Conservation (phyloP, 1,139 yeast species). For the Pichia sp. region DNA sequence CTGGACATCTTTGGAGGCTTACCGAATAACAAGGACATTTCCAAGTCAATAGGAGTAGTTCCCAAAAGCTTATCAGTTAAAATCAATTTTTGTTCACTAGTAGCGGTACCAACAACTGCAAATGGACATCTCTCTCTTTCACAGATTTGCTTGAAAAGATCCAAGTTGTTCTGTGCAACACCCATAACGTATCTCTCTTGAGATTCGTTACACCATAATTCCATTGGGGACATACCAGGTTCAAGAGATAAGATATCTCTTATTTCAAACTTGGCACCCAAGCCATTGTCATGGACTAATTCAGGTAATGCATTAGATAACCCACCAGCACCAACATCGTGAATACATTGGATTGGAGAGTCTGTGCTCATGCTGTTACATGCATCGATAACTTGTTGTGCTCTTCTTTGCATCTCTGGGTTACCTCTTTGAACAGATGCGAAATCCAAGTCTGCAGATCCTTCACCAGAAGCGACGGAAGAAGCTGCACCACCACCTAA, state of each 20-base stretch:
- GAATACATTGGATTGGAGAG: conserved; percentile 92
- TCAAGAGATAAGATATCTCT: conserved; percentile 88
- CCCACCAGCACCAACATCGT: conserved; percentile 99
- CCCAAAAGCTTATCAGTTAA: conserved; percentile 72
- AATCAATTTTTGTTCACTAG: conserved; percentile 74
- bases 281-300: conserved; percentile 90
- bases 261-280: conserved; percentile 90
- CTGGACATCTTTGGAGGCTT: conserved; percentile 95
- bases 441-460: conserved; percentile 90
- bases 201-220: conserved; percentile 99
- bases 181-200: conserved; percentile 98
- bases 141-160: conserved; percentile 69
- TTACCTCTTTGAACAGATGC: conserved; percentile 99
- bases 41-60: conserved; percentile 88
- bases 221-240: conserved; percentile 99
- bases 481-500: conserved; percentile 99
- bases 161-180: conserved; percentile 74
- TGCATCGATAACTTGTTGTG: conserved; percentile 94
- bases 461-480: conserved; percentile 90
- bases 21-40: conserved; percentile 94
- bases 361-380: conserved; percentile 77
- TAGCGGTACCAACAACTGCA: conserved; percentile 94
- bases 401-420: conserved; percentile 99
- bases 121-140: conserved; percentile 94
- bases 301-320: conserved; percentile 96